Conservation (phyloP, 345 rosid genomes). For the Salix exigua region DNA sequence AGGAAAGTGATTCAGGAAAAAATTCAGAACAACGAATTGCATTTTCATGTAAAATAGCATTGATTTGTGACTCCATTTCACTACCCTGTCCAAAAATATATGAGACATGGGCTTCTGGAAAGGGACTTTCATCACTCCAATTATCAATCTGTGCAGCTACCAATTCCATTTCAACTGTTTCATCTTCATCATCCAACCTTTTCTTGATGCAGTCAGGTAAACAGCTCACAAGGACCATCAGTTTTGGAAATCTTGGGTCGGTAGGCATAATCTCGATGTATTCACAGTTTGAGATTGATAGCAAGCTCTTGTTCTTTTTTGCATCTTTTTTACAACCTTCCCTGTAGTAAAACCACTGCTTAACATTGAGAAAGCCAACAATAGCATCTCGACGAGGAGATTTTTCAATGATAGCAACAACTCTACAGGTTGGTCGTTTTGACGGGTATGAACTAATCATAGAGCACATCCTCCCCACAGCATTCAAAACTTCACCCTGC, state of each 20-base stretch:
- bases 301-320: conserved; percentile 32
- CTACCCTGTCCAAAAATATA: conserved; percentile 66
- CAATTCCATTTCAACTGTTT: conserved; percentile 60
- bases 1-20: conserved; percentile 47
- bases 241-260: conserved; percentile 66
- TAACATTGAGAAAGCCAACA: conserved; percentile 72
- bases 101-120: conserved; percentile 52
- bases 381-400: conserved; percentile 60
- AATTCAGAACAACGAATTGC: conserved; percentile 58
- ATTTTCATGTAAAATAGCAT: conserved; percentile 68
- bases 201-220: conserved; percentile 60
- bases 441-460: conserved; percentile 49
- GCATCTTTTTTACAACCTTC: conserved; percentile 35
- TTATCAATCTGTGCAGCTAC: conserved; percentile 62
- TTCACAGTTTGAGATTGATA: conserved; percentile 36
- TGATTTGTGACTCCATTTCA: conserved; percentile 61
- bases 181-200: conserved; percentile 62
- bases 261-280: conserved; percentile 54
- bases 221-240: conserved; percentile 48
- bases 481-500: conserved; percentile 37
- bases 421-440: conserved; percentile 83
- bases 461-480: conserved; percentile 47
- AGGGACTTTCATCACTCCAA: conserved; percentile 65
- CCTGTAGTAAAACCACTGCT: conserved; percentile 48
- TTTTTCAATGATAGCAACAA: conserved; percentile 61